A percentile compares a stretch with the other conserved stretches of the same genome.
Conservation (phyloP, 1,139 yeast species). For the Chernovozyma aurita region DNA sequence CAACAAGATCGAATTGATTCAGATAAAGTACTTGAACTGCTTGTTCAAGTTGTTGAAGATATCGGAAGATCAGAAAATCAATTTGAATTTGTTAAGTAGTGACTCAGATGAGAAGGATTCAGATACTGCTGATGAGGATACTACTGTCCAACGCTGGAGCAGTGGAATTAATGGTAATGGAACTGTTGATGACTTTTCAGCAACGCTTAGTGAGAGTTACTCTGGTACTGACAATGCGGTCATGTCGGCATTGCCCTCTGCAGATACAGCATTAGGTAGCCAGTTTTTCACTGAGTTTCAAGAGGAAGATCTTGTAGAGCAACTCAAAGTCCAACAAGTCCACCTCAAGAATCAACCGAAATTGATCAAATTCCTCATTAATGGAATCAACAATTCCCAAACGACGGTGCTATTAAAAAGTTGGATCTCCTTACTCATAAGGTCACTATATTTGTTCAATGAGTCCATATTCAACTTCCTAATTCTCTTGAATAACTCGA, state of each 20-base stretch:
- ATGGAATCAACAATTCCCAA: slow-evolving; percentile 32
- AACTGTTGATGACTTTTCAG: background rate
- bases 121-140: background rate
- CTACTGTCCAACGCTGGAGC: too few relatives aligned
- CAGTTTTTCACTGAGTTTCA: background rate
- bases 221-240: background rate
- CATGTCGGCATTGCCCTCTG: background rate
- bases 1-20: slow-evolving; percentile 25
- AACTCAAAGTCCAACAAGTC: background rate
- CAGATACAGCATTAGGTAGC: too few relatives aligned
- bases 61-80: slow-evolving; percentile 27
- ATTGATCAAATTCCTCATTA: slow-evolving; percentile 30
- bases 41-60: slow-evolving; percentile 29
- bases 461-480: slow-evolving; percentile 51
- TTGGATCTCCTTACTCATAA: slow-evolving; percentile 44
- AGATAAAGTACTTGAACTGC: slow-evolving; percentile 25
- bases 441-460: slow-evolving; percentile 43
- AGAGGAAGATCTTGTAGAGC: slow-evolving; percentile 2
- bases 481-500: slow-evolving; percentile 43
- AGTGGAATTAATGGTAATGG: background rate
- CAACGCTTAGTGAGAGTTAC: background rate
- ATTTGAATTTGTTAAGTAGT: slow-evolving; percentile 21
- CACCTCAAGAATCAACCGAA: background rate
- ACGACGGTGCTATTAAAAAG: slow-evolving; percentile 40
- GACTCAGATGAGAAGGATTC: slow-evolving; percentile 8